Percentiles rank a stretch among this genome's conserved stretches.
Conservation (phyloP, 1,284 basidiomycete genomes). For the Rugosomyces carneus region DNA sequence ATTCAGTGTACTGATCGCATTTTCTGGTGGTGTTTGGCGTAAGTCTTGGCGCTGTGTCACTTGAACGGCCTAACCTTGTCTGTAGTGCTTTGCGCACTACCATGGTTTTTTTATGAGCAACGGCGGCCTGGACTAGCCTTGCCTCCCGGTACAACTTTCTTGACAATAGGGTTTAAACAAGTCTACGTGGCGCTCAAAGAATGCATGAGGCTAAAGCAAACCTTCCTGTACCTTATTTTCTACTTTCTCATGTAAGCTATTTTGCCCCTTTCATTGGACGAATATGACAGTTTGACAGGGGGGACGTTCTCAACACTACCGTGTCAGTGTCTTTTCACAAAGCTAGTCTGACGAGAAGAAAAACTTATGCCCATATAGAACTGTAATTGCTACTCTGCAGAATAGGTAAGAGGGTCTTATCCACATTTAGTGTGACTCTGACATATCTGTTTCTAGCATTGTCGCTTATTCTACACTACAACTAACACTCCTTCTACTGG, state of each 20-base stretch:
- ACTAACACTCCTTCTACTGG: slow-evolving; percentile 66
- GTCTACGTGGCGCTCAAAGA: slow-evolving; percentile 62
- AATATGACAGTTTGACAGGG: slow-evolving; percentile 32
- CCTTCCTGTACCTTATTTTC: slow-evolving; percentile 68
- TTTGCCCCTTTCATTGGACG: neutral
- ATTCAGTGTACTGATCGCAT: slow-evolving; percentile 71
- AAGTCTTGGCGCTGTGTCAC: slow-evolving; percentile 27
- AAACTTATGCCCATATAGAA: slow-evolving; percentile 32
- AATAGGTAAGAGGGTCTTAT: slow-evolving; percentile 47
- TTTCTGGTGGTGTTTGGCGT: slow-evolving; percentile 73
- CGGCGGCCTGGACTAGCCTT: slow-evolving; percentile 60
- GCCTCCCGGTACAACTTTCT: slow-evolving; percentile 54
- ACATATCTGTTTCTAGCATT: slow-evolving; percentile 30
- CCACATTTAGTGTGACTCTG: slow-evolving; percentile 5
- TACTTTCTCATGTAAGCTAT: slow-evolving; percentile 65
- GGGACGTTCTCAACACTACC: slow-evolving; percentile 70
- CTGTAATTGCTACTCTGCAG: slow-evolving; percentile 75
- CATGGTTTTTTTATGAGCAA: slow-evolving; percentile 74
- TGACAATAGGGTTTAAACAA: slow-evolving; percentile 70
- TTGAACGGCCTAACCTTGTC: slow-evolving; percentile 6
- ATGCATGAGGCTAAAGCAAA: slow-evolving; percentile 69
- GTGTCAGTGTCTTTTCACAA: slow-evolving; percentile 39
- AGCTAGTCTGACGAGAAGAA: neutral
- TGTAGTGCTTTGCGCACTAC: slow-evolving; percentile 63
- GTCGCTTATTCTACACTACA: slow-evolving; percentile 64